A percentile compares a stretch with the other conserved stretches of the same genome.
These are phyloP conservation scores for Globisporangium okanoganense DNA, from an alignment of 352 stramenopile species.

Conservation along the genomic window DNA sequence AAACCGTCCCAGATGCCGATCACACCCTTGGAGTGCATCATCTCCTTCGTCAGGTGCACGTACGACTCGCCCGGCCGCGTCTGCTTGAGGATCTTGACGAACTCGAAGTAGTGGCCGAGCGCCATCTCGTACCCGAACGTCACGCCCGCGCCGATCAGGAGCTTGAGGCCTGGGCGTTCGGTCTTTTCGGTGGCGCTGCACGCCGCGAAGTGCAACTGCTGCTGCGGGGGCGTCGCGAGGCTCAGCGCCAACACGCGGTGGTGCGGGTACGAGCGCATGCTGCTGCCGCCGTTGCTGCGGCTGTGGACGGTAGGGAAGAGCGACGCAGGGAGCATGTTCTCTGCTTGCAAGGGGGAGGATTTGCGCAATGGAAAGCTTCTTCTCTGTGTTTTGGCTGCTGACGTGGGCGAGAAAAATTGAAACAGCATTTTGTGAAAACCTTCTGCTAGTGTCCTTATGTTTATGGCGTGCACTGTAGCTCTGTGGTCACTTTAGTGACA, in stretches of 20 bases:
- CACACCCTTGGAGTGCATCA: slow-evolving; percentile 88
- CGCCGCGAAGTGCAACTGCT: slow-evolving; percentile 8
- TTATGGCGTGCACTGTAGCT: too few species aligned
- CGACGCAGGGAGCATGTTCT: slow-evolving; percentile 10
- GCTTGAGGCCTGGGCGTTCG: slow-evolving; percentile 70
- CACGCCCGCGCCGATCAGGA: slow-evolving; percentile 81
- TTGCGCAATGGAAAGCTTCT: neutral
- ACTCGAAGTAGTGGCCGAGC: slow-evolving; percentile 90
- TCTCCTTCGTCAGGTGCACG: slow-evolving; percentile 65
- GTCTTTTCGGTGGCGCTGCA: slow-evolving; percentile 13
- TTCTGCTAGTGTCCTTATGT: too few species aligned
- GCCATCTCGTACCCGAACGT: slow-evolving; percentile 87
- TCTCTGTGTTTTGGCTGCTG: neutral
- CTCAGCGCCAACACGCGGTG: slow-evolving; percentile 21
- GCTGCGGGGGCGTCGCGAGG: slow-evolving; percentile 9
- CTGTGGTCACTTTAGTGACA: too few species aligned
- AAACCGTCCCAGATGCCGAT: slow-evolving; percentile 92
- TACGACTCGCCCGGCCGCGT: slow-evolving; percentile 83
- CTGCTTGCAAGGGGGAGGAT: neutral
- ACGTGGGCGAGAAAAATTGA: neutral
- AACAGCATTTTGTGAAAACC: neutral
- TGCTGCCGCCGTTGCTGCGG: neutral
- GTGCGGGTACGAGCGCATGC: neutral
- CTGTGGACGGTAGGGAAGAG: slow-evolving; percentile 8
- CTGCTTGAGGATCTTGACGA: slow-evolving; percentile 94